These are phyloP conservation scores for Magnaporthiopsis incrustans DNA, from an alignment of 2,329 filamentous ascomycete species.

Conservation along the genomic window DNA sequence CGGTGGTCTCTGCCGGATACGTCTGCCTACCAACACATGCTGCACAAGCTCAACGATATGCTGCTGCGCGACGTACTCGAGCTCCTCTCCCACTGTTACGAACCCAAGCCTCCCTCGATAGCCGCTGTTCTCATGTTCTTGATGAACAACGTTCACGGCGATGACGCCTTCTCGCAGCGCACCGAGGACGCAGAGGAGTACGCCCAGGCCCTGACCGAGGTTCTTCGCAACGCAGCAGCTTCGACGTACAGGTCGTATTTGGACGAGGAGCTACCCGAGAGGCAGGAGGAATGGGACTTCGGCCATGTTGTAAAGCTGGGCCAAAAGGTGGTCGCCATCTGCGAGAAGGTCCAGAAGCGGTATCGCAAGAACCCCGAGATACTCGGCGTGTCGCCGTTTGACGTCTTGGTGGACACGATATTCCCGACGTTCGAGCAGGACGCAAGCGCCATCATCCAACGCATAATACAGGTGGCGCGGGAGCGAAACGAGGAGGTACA, in stretches of 20 bases:
- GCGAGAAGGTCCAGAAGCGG: constrained; percentile 83
- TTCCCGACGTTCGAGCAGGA: constrained; percentile 89
- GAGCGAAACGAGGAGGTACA: constrained; percentile 67
- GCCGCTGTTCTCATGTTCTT: constrained; percentile 65
- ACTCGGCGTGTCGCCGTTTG: constrained; percentile 61
- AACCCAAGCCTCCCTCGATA: constrained; percentile 75
- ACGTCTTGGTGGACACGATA: constrained; percentile 71
- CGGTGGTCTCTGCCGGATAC: constrained; percentile 64
- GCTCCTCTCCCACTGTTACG: constrained; percentile 82
- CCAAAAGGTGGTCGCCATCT: constrained; percentile 75
- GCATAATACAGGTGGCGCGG: constrained; percentile 68
- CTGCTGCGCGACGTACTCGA: constrained; percentile 75
- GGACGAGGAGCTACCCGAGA: constrained; percentile 69
- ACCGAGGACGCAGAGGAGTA: constrained; percentile 66
- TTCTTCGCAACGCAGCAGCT: constrained; percentile 64
- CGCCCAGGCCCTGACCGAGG: constrained; percentile 60
- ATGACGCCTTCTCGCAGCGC: constrained; percentile 66
- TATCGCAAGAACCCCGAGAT: constrained; percentile 84
- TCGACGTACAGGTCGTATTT: constrained; percentile 75
- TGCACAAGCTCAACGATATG: constrained; percentile 70
- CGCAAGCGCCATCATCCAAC: constrained; percentile 72
- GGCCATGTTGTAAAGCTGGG: constrained; percentile 84
- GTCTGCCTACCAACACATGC: constrained; percentile 63
- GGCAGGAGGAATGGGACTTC: constrained; percentile 81
- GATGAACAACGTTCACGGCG: constrained; percentile 71